Conservation (phyloP, 2,329 filamentous ascomycete species). For the Pseudovirgaria hyperparasitica region DNA sequence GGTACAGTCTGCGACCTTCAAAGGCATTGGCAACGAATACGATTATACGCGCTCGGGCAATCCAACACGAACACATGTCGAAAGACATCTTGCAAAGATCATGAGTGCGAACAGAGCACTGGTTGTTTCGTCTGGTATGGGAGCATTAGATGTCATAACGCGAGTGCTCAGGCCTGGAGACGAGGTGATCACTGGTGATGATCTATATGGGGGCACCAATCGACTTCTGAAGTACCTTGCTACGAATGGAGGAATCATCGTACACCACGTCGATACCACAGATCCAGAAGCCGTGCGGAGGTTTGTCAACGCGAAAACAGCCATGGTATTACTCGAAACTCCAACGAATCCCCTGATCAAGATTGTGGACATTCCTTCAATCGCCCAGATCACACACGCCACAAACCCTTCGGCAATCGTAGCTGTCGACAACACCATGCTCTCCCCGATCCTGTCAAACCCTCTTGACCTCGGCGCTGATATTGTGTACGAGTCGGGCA, state of each 20-base stretch:
- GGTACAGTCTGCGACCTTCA: slow-evolving; percentile 85
- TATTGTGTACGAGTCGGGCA: slow-evolving; percentile 93
- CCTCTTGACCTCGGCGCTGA: slow-evolving; percentile 90
- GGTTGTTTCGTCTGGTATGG: slow-evolving; percentile 95
- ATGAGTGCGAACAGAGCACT: slow-evolving; percentile 90
- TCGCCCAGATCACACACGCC: slow-evolving; percentile 64
- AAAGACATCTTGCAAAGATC: slow-evolving; percentile 95
- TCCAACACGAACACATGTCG: slow-evolving; percentile 87
- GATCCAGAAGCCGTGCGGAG: slow-evolving; percentile 54
- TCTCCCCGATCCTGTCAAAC: slow-evolving; percentile 87
- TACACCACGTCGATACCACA: slow-evolving; percentile 95
- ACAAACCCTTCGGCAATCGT: slow-evolving; percentile 70
- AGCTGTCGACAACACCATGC: slow-evolving; percentile 97
- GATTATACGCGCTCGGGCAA: slow-evolving; percentile 98
- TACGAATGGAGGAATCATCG: slow-evolving; percentile 77
- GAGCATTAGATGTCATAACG: slow-evolving; percentile 90
- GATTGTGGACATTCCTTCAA: slow-evolving; percentile 79
- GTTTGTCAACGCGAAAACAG: slow-evolving; percentile 65
- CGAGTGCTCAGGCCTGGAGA: slow-evolving; percentile 82
- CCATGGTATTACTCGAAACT: slow-evolving; percentile 92
- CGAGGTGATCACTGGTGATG: slow-evolving; percentile 93
- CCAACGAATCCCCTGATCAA: slow-evolving; percentile 98
- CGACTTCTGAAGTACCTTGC: slow-evolving; percentile 85
- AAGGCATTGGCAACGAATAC: slow-evolving; percentile 80
- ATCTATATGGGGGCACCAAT: slow-evolving; percentile 92